Conservation (phyloP, 208 protist genomes). For the Trichomonas gallinae region DNA sequence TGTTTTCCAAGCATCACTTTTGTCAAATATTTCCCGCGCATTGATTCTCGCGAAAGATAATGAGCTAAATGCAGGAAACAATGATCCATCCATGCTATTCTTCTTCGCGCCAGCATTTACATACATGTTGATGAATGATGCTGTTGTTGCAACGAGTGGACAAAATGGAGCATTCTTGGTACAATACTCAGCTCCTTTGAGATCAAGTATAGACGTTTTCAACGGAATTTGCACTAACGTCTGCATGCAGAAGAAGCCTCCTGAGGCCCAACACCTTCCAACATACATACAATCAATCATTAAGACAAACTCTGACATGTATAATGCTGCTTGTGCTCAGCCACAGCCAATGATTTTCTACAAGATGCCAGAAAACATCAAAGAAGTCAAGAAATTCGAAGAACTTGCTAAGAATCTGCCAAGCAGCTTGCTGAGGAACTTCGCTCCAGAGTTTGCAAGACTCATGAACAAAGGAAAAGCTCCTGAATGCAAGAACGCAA, state of each 20-base stretch:
- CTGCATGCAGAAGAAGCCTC: not conserved
- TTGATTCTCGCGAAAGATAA: not conserved
- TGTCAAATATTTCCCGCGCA: not conserved
- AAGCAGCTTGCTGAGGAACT: not conserved
- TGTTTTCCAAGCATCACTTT: not conserved
- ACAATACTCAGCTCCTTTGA: not conserved
- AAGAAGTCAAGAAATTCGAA: not conserved
- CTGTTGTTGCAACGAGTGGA: not conserved
- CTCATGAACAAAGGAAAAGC: not conserved
- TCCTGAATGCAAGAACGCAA: not conserved
- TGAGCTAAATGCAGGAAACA: not conserved
- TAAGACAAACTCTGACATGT: not conserved
- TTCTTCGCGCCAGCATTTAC: not conserved
- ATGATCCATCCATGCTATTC: not conserved
- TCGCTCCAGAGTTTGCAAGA: not conserved
- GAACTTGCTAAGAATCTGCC: not conserved
- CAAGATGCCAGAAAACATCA: not conserved
- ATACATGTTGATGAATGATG: not conserved
- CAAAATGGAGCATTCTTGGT: not conserved
- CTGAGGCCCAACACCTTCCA: not conserved
- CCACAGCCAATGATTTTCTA: not conserved
- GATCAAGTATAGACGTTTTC: not conserved
- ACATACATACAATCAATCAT: not conserved
- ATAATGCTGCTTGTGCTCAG: not conserved
- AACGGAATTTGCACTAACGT: not conserved